Evolutionary conservation across 2,329 filamentous ascomycete species (phyloP).

Genomic region (Colletotrichum sp.): DNA sequence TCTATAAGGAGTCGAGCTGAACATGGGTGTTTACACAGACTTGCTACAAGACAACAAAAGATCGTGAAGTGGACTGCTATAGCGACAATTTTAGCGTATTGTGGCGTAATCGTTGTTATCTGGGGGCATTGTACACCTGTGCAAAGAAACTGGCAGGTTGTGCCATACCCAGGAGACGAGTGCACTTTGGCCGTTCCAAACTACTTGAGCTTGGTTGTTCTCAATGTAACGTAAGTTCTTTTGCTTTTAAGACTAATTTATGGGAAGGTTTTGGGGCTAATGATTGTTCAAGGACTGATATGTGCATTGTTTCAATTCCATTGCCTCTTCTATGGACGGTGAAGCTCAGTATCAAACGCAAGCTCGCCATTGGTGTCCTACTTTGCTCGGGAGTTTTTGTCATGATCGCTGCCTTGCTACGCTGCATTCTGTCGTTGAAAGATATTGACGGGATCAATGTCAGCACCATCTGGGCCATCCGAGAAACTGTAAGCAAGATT

Average conservation of each 20-base stretch:
- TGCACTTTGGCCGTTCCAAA: constrained; percentile 41
- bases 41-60: constrained; percentile 40
- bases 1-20: too few relatives aligned
- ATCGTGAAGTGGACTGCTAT: constrained; percentile 38
- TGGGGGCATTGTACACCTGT: constrained; percentile 41
- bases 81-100: constrained; percentile 33
- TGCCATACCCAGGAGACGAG: constrained; percentile 42
- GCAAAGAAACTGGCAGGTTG: constrained; percentile 43
- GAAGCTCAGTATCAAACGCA: constrained; percentile 38
- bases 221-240: constrained; percentile 37
- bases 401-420: constrained; percentile 44
- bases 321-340: constrained; percentile 44
- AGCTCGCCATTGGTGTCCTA: constrained; percentile 40
- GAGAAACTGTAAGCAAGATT: constrained; percentile 38
- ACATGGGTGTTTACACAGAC: constrained; percentile 22
- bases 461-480: constrained; percentile 46
- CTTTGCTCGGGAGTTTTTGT: constrained; percentile 50
- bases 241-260: not conserved
- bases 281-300: constrained; percentile 38
- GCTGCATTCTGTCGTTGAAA: constrained; percentile 42
- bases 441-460: constrained; percentile 40
- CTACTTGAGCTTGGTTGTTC: constrained; percentile 38
- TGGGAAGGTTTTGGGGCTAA: not conserved
- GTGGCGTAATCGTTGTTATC: constrained; percentile 36
- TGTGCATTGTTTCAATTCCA: constrained; percentile 42